Conservation (phyloP, 768 basidiomycete species). For the Rhizopogon sp. region DNA sequence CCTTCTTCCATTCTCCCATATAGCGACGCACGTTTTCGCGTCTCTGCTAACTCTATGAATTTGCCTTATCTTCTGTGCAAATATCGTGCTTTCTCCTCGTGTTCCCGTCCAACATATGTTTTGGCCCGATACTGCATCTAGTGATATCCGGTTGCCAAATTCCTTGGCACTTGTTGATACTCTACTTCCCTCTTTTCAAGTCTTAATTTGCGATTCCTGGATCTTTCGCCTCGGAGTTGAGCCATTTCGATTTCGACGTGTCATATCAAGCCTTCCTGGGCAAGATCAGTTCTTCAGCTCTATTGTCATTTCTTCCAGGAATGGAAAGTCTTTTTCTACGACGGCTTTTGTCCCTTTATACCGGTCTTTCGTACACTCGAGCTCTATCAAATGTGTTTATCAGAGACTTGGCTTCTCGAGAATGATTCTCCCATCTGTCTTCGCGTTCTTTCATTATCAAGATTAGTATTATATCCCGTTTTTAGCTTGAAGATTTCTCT, state of each 20-base stretch:
- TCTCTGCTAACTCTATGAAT: neutral
- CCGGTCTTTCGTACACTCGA: constrained; percentile 3
- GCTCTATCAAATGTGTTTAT: constrained; percentile 4
- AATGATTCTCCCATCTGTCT: constrained; percentile 4
- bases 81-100: neutral
- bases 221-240: constrained; percentile 3
- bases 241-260: neutral
- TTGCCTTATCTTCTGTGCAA: neutral
- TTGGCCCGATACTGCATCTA: neutral
- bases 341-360: neutral
- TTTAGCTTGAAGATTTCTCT: constrained; percentile 2
- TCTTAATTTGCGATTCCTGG: constrained; percentile 5
- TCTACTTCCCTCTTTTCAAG: constrained; percentile 2
- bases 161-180: neutral
- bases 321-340: neutral
- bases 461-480: neutral
- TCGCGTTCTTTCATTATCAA: constrained; percentile 7
- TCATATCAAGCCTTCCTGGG: constrained; percentile 1
- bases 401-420: constrained; percentile 13
- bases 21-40: neutral
- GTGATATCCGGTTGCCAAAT: neutral
- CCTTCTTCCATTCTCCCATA: constrained; percentile 2
- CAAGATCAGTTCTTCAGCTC: neutral
- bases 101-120: neutral
- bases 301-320: neutral